Evolutionary conservation across 1,284 basidiomycete species (phyloP), one percentile per base, ranked within the genome.

Genomic region (Thelephora terrestris): DNA sequence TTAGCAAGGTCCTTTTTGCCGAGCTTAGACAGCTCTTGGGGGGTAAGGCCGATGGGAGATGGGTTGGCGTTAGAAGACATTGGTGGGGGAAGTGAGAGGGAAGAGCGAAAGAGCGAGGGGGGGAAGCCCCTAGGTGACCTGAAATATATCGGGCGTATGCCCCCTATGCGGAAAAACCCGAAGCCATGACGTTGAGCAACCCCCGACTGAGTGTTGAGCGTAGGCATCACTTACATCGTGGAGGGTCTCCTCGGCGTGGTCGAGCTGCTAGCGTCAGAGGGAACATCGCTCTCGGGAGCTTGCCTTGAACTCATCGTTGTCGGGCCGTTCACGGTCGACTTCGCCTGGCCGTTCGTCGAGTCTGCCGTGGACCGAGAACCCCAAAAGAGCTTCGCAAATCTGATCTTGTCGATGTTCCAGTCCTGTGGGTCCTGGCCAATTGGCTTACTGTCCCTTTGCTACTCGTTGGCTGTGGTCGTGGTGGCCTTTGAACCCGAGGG

Each of bases 361-460:
- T 45, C 55, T 49, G 32, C 53, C 29, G 43, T 50, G 21, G 32
- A 45, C 25, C 49, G 48, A 21, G 45, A 45, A 12, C 47, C 53
- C 32, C 73, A 68, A 47, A 86, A 75, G 43, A 87, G 70, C 61
- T 79, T 79, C 45, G 78, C 74, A 9, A 87, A 70, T n/a, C 78
- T 79, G 58, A 86, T 82, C 60, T 83, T 83, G 69, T 86, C 85
- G 84, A 86, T 52, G 84, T 61, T 9, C 81, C 79, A 51, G 77
- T 77, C 53, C 73, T 67, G 53, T 78, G 74, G 51, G 57, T 62
- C 49, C 59, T 69, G 18, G 76, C 74, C 2, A 67, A 68, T 16
- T 56, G 60, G 2, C 67, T 64, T 20, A 59, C 63, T 12, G 39
- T 42, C 18, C 39, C 39, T 6, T 20, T 42, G 10, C 4, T 1